Evolutionary conservation across 1,284 basidiomycete species (phyloP), one percentile per base, ranked within the genome.

Genomic region (Tylopilus orsonianus): DNA sequence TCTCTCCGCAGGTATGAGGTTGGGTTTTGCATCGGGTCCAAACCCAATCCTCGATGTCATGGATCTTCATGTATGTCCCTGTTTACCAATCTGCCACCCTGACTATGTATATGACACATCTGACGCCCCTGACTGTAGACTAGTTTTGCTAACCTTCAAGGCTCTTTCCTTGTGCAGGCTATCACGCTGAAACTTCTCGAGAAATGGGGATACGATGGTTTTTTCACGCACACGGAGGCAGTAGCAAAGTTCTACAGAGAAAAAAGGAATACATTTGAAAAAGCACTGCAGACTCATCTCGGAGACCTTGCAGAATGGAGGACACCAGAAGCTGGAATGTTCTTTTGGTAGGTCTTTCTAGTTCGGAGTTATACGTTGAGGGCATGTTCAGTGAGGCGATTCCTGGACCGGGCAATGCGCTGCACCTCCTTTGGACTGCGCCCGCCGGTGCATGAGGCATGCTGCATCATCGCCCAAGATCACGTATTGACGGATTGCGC

Each of bases 311-410:
- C 84, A 5, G 84, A 87, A 56, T 98, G 94, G 93, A 80, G 74
- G 34, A 75, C 78, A 1, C 95, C 95, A 0, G 85, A 91, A 44
- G 90, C 94, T 3, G 94, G 94, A 54, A 89, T 93, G 88, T 93
- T 94, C 71, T 81, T 91, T 62, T 94, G 90, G 90, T 87, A 62
- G 51, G 81, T 74, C 48, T 44, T 65, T 66, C 58, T 39, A 42
- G 10, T 56, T 54, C 47, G 55, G 44, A 49, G 53, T 54, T 41
- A 48, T 38, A 27, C 45, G 43, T 44, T 43, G 37, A 42, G 43
- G 41, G 32, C 50, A 42, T 44, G 53, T 52, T 30, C 40, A 20
- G 27, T 10, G 48, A 50, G 50, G 38, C 52, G 32, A 48, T 41
- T 44, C 29, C n/a, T 41, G 14, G n/a, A 39, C 50, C 20, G 22